A percentile compares a stretch with the other conserved stretches of the same genome.
These are phyloP conservation scores for Saccharomycopsis amapae DNA, from an alignment of 805 yeast species.

Conservation along the genomic window DNA sequence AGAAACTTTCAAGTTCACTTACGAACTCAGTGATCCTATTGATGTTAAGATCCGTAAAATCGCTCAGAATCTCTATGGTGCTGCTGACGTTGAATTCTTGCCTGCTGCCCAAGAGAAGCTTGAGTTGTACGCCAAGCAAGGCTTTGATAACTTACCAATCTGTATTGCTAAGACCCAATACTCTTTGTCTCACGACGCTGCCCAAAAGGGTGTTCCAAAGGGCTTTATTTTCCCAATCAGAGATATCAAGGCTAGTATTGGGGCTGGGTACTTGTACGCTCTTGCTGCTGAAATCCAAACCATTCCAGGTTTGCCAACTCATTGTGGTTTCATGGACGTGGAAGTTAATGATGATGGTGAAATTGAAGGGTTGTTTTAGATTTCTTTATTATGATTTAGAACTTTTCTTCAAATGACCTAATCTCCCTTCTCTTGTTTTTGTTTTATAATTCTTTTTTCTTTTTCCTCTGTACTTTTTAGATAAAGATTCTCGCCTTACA, in stretches of 20 bases:
- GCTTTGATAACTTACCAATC: constrained; percentile 70
- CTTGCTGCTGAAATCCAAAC: constrained; percentile 83
- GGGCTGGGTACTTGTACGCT: constrained; percentile 82
- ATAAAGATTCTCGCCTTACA: too few relatives aligned
- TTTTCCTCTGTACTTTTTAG: too few relatives aligned
- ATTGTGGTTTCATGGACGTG: constrained; percentile 81
- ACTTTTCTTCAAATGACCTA: neutral
- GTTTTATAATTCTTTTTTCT: neutral
- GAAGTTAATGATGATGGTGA: constrained; percentile 76
- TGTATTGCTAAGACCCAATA: constrained; percentile 85
- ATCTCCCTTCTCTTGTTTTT: neutral
- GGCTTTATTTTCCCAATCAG: constrained; percentile 76
- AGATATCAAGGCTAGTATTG: constrained; percentile 70
- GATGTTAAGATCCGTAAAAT: constrained; percentile 62
- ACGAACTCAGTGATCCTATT: constrained; percentile 53
- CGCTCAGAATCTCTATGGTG: constrained; percentile 75
- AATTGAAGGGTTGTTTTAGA: constrained; percentile 68
- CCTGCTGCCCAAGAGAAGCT: constrained; percentile 66
- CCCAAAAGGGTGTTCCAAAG: constrained; percentile 74
- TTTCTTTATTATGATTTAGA: neutral
- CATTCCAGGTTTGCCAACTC: constrained; percentile 80
- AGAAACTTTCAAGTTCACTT: constrained; percentile 44
- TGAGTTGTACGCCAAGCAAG: constrained; percentile 61
- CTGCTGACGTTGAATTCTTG: constrained; percentile 59
- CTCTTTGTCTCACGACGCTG: constrained; percentile 77